Evolutionary conservation across 164 flowering plant species (phyloP).

Genomic region (Nymphaea colorata): DNA sequence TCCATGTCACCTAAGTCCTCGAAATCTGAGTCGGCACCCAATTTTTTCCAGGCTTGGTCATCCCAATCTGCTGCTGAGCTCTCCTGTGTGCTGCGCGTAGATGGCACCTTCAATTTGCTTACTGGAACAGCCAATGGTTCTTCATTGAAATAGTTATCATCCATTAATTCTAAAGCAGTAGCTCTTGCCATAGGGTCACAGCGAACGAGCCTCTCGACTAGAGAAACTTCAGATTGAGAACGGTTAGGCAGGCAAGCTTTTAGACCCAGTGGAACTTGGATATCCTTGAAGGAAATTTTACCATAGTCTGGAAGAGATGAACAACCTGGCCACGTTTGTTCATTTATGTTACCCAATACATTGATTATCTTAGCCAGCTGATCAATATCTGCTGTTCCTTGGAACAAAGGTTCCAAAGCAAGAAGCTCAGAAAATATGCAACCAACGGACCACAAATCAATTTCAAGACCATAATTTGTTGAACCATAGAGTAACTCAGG

Average conservation of each 20-base stretch:
- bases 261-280: constrained; percentile 51
- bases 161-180: constrained; percentile 64
- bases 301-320: constrained; percentile 63
- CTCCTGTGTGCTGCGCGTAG: constrained; percentile 28
- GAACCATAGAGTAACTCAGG: constrained; percentile 92
- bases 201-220: constrained; percentile 50
- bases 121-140: constrained; percentile 68
- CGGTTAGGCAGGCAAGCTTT: constrained; percentile 44
- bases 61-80: constrained; percentile 38
- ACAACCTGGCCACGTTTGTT: constrained; percentile 69
- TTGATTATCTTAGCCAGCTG: constrained; percentile 60
- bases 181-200: constrained; percentile 67
- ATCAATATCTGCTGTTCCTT: constrained; percentile 88
- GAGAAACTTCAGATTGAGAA: constrained; percentile 42
- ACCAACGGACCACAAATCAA: constrained; percentile 91
- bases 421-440: constrained; percentile 89
- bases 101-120: constrained; percentile 59
- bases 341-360: constrained; percentile 61
- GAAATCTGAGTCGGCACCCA: constrained; percentile 68
- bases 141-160: constrained; percentile 58
- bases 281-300: constrained; percentile 49
- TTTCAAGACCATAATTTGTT: constrained; percentile 54
- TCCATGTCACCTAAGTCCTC: constrained; percentile 45
- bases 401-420: constrained; percentile 69
- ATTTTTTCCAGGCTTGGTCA: constrained; percentile 18